These are phyloP conservation scores for Serpula lacrymans DNA, from an alignment of 768 basidiomycete genomes.

Conservation along the genomic window DNA sequence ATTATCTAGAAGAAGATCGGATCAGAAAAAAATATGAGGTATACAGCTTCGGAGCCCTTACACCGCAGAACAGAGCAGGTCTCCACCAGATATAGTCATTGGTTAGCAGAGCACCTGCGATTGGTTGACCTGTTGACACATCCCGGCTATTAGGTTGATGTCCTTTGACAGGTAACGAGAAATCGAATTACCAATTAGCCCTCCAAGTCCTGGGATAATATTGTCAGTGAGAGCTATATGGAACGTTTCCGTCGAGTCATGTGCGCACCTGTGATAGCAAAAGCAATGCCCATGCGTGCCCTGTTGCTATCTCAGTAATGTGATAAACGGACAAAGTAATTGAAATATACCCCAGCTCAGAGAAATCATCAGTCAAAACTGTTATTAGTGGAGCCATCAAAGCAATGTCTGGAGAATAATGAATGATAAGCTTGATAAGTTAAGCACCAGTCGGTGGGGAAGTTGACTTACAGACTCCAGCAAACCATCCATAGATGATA, in stretches of 20 bases:
- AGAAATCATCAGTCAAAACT: slow-evolving; percentile 41
- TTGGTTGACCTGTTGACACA: too few relatives aligned
- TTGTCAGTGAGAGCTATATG: not conserved
- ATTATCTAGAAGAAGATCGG: not conserved
- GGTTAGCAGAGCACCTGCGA: slow-evolving; percentile 55
- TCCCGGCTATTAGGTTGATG: too few relatives aligned
- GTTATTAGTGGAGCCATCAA: slow-evolving; percentile 43
- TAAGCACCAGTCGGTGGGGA: not conserved
- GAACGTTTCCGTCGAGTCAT: slow-evolving; percentile 1
- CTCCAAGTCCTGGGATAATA: slow-evolving; percentile 16
- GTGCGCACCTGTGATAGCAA: slow-evolving; percentile 42
- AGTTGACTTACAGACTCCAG: slow-evolving; percentile 37
- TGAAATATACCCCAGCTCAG: slow-evolving; percentile 47
- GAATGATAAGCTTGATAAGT: not conserved
- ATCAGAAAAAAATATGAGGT: too few relatives aligned
- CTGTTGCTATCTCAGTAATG: slow-evolving; percentile 9
- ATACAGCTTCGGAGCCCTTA: slow-evolving; percentile 18
- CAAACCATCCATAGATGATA: slow-evolving; percentile 48
- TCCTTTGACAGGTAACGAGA: too few relatives aligned
- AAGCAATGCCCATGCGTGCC: slow-evolving; percentile 48
- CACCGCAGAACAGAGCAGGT: slow-evolving; percentile 51
- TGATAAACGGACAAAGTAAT: not conserved
- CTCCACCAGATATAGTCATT: slow-evolving; percentile 55
- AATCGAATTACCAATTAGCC: slow-evolving; percentile 15
- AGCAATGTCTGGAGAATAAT: slow-evolving; percentile 29